A percentile compares a stretch with the other conserved stretches of the same genome.
phyloP scores from a whole-genome alignment of 352 stramenopile species.

The Phytophthora pseudosyringae region DNA sequence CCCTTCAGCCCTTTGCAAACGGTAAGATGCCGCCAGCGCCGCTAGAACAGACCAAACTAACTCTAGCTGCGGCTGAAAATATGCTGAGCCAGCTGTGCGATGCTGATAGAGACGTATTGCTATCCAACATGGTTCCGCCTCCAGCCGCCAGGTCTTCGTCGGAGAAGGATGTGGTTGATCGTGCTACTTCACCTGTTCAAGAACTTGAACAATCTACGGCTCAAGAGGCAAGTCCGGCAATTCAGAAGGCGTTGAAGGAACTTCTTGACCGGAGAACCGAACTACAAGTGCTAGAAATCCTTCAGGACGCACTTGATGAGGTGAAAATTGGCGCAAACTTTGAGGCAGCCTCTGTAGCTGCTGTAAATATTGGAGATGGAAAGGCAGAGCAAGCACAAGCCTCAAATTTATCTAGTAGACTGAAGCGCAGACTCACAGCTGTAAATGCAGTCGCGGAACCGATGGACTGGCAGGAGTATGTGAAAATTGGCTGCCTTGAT shows the following conservation, averaged over 20 bases:
- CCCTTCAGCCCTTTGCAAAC: constrained; percentile 56
- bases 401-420: constrained; percentile 17
- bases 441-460: constrained; percentile 61
- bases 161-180: constrained; percentile 23
- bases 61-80: constrained; percentile 34
- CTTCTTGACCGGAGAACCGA: constrained; percentile 49
- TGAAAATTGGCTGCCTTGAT: constrained; percentile 54
- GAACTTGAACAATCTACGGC: constrained; percentile 9
- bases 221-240: constrained; percentile 11
- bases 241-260: constrained; percentile 47
- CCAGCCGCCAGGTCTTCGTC: neutral
- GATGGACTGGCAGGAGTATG: constrained; percentile 71
- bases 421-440: constrained; percentile 58
- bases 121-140: constrained; percentile 32
- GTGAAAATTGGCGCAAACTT: neutral
- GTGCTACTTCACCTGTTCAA: constrained; percentile 46
- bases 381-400: neutral
- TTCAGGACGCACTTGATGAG: constrained; percentile 31
- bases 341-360: neutral
- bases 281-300: constrained; percentile 45
- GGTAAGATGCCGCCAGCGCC: constrained; percentile 30
- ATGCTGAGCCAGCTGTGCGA: constrained; percentile 35
- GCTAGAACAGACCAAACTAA: constrained; percentile 6
- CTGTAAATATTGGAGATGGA: neutral
- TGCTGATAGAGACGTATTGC: constrained; percentile 35